These are phyloP conservation scores for Jamesozyma jinghongensis DNA, from an alignment of 805 yeast species.

Conservation along the genomic window DNA sequence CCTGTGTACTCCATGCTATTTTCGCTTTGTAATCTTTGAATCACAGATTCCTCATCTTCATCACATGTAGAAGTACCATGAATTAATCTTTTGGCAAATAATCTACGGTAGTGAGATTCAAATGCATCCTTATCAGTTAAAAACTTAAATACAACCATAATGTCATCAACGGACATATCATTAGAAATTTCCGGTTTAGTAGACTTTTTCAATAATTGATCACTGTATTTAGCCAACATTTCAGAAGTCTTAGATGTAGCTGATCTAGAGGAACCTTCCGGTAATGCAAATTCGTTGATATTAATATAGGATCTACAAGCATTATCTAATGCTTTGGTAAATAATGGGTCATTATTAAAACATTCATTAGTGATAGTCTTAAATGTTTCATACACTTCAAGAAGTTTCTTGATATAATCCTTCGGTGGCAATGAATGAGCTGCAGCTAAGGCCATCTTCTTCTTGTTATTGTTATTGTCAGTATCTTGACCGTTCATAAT, in stretches of 20 bases:
- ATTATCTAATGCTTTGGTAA: conserved; percentile 79
- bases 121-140: conserved; percentile 92
- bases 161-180: conserved; percentile 73
- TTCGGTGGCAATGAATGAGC: conserved; percentile 41
- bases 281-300: conserved; percentile 68
- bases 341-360: conserved; percentile 60
- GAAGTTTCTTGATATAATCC: conserved; percentile 66
- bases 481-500: conserved; percentile 10
- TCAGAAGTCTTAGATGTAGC: conserved; percentile 81
- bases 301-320: conserved; percentile 85
- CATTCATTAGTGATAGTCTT: conserved; percentile 25
- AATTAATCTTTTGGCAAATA: conserved; percentile 81
- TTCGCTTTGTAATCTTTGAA: conserved; percentile 77
- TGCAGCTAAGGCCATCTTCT: conserved; percentile 35
- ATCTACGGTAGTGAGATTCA: conserved; percentile 84
- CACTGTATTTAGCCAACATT: conserved; percentile 80
- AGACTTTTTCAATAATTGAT: conserved; percentile 69
- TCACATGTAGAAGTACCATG: conserved; percentile 79
- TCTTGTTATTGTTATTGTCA: conserved; percentile 26
- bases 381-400: conserved; percentile 61
- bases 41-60: conserved; percentile 69
- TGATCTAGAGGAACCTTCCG: conserved; percentile 39
- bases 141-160: conserved; percentile 79
- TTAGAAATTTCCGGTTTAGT: conserved; percentile 57
- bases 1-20: conserved; percentile 89